Evolutionary conservation across 169 alveolate species (phyloP).

Genomic region (Plasmodium reichenowi): DNA sequence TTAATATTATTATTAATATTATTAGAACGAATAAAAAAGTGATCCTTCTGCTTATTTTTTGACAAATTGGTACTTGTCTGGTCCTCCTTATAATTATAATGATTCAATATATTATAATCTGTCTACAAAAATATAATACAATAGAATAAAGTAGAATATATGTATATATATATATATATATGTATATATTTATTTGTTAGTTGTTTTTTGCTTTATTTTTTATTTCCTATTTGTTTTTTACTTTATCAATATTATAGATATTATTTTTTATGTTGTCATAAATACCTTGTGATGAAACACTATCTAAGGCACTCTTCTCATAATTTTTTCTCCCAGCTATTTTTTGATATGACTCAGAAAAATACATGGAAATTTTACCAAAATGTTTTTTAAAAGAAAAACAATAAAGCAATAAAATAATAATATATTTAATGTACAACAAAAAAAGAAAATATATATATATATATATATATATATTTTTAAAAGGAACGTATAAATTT

Average conservation of each 20-base stretch:
- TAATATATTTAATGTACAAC: slow-evolving; percentile 8
- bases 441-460: background rate
- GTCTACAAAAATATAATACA: slow-evolving; percentile 25
- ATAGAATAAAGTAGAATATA: background rate
- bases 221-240: background rate
- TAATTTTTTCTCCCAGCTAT: slow-evolving; percentile 35
- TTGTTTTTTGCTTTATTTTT: background rate
- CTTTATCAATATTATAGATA: slow-evolving; percentile 37
- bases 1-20: too few species aligned
- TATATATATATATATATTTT: background rate
- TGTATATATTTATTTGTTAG: background rate
- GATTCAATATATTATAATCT: slow-evolving; percentile 14
- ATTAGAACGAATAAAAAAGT: too few species aligned
- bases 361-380: slow-evolving; percentile 15
- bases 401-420: background rate
- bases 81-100: slow-evolving; percentile 10
- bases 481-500: too few species aligned
- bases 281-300: slow-evolving; percentile 36
- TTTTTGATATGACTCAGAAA: slow-evolving; percentile 65
- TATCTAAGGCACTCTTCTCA: slow-evolving; percentile 23
- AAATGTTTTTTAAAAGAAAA: slow-evolving; percentile 14
- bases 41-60: too few species aligned
- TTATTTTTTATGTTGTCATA: slow-evolving; percentile 57
- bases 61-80: background rate
- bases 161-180: background rate